Evolutionary conservation across 371 early-diverging fungal genomes (phyloP), one percentile per base, ranked within the genome.

Genomic region (Blakeslea trispora): DNA sequence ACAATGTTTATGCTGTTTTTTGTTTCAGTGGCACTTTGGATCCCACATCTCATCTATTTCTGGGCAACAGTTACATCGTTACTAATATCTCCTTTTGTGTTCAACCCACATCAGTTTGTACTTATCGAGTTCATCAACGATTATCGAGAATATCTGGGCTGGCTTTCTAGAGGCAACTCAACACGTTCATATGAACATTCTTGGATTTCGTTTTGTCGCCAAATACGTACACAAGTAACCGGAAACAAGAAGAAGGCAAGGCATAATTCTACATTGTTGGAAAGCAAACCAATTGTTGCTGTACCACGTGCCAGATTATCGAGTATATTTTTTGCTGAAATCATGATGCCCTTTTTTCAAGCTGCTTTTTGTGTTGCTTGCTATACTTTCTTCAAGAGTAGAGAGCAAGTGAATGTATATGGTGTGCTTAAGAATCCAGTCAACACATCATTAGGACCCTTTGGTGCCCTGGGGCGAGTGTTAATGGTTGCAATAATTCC

Each of bases 101-200:
- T 91, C 72, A 93, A 93, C 51, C 92, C 92, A 11, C 92, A 91
- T 57, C 91, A 91, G 63, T 93, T 92, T 55, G 84, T 84, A 5
- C 67, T 86, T 32, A 75, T 70, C 1, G 90, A 91, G 52, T 91
- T 92, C 53, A 81, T 92, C 50, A 66, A 82, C 14, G 93, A 93
- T 55, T 93, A 92, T 63, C 83, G 86, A 32, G 89, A 85, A 56
- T 91, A 85, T 63, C 61, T 93, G 53, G 80, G 86, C 21, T 93
- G 93, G 91, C 67, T 93, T 44, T 83, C 87, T 14, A 80, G 84
- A 0, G 91, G 93, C 23, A 91, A 92, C 57, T 82, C 84, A 32
- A 58, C 65, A 23, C 64, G 77, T 22, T 71, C 82, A 5, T 81
- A 89, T 67, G 77, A 75, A 23, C 84, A 90, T 61, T 87, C 93